phyloP scores from a whole-genome alignment of 176 grass and related monocot species.

The Triticum dicoccoides region DNA sequence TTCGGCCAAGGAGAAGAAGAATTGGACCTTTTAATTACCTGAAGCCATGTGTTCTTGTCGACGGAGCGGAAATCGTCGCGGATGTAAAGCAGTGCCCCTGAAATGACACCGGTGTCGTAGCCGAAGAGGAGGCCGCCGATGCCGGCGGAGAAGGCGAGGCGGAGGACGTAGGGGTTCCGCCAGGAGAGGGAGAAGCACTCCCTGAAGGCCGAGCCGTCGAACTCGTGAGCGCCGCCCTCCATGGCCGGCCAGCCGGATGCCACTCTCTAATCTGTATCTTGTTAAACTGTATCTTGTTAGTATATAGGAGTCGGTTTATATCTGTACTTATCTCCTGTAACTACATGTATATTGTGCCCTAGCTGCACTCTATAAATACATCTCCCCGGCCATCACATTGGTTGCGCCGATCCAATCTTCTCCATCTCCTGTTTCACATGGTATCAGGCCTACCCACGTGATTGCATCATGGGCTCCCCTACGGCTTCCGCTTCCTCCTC shows the following conservation, averaged over 20 bases:
- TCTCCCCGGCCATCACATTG: too few relatives aligned
- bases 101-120: constrained; percentile 89
- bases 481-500: too few relatives aligned
- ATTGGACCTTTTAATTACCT: constrained; percentile 23
- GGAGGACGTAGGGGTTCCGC: constrained; percentile 79
- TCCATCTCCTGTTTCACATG: too few relatives aligned
- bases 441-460: too few relatives aligned
- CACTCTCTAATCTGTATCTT: not conserved
- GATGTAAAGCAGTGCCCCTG: constrained; percentile 85
- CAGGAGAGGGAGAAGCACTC: constrained; percentile 79
- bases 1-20: not conserved
- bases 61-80: constrained; percentile 75
- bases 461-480: too few relatives aligned
- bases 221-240: constrained; percentile 67
- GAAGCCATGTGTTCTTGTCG: constrained; percentile 80
- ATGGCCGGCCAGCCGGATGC: constrained; percentile 10
- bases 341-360: too few relatives aligned
- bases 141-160: constrained; percentile 80
- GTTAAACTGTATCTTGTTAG: too few relatives aligned
- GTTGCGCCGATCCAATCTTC: too few relatives aligned
- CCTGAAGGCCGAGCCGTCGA: constrained; percentile 62
- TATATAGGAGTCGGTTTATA: too few relatives aligned
- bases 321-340: too few relatives aligned
- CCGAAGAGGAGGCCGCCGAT: constrained; percentile 92
- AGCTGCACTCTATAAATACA: too few relatives aligned